These are phyloP conservation scores for Fragaria iinumae DNA, from an alignment of 306 rosid species.

Conservation along the genomic window DNA sequence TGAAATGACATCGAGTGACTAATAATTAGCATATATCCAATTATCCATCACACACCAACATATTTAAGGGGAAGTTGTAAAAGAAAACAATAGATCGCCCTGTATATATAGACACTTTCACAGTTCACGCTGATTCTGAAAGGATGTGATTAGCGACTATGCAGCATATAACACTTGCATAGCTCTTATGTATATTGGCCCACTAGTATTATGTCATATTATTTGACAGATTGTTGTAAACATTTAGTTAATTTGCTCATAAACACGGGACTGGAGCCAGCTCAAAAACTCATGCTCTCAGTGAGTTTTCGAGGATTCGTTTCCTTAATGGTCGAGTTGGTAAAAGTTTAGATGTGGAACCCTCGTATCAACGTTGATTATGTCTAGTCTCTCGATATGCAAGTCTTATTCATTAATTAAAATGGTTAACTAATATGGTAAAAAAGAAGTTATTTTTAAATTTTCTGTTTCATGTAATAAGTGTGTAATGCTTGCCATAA, in stretches of 20 bases:
- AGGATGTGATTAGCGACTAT: neutral
- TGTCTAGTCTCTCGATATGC: no score
- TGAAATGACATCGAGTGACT: conserved; percentile 11
- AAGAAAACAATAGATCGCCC: neutral
- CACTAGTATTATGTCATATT: neutral
- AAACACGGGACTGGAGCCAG: neutral
- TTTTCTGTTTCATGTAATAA: neutral
- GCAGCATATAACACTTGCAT: neutral
- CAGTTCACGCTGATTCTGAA: neutral
- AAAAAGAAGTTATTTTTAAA: neutral
- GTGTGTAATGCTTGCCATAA: neutral
- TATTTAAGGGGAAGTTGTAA: neutral
- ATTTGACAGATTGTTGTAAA: neutral
- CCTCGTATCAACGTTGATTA: no score
- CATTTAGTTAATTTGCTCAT: neutral
- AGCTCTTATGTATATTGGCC: neutral
- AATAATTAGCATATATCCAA: neutral
- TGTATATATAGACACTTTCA: neutral
- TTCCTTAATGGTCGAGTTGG: no score
- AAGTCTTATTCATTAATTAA: neutral
- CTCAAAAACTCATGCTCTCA: neutral
- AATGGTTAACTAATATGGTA: conserved; percentile 2
- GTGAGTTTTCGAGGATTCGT: no score
- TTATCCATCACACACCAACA: conserved; percentile 6
- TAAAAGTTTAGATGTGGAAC: no score